Percentiles rank a stretch among this genome's conserved stretches.
phyloP scores from a whole-genome alignment of 225 moss, liverwort and hornwort genomes.

The Marchantia paleacea region DNA sequence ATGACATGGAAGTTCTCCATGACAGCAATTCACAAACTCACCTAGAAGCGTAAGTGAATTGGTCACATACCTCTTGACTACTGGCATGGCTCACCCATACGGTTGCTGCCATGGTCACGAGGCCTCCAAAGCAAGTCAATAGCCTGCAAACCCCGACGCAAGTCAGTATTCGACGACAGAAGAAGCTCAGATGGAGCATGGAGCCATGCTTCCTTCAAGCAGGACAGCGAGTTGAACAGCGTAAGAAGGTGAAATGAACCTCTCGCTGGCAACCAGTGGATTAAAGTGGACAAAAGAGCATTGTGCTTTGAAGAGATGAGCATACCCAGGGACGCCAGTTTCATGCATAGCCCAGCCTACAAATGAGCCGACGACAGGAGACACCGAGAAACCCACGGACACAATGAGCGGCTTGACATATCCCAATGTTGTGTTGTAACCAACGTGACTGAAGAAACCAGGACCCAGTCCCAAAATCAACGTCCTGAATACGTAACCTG shows the following conservation, averaged over 20 bases:
- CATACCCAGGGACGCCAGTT: constrained; percentile 42
- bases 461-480: constrained; percentile 65
- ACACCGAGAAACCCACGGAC: constrained; percentile 61
- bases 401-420: constrained; percentile 58
- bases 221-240: background rate
- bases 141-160: constrained; percentile 34
- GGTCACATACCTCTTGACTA: constrained; percentile 1
- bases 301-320: background rate
- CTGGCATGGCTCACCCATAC: constrained; percentile 61
- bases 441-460: constrained; percentile 66
- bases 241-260: background rate
- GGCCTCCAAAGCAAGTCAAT: constrained; percentile 67
- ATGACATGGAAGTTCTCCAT: no score
- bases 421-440: constrained; percentile 54
- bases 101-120: constrained; percentile 56
- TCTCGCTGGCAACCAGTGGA: background rate
- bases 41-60: no score
- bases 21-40: no score
- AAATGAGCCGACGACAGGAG: constrained; percentile 55
- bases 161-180: background rate
- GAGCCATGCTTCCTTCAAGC: background rate
- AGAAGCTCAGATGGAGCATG: no score
- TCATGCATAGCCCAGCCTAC: constrained; percentile 34
- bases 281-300: background rate
- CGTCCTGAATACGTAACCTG: constrained; percentile 57